Percentiles rank a stretch among this genome's conserved stretches.
Evolutionary conservation across 2,329 filamentous ascomycete genomes (phyloP).

Genomic region (Monilinia fructigena): DNA sequence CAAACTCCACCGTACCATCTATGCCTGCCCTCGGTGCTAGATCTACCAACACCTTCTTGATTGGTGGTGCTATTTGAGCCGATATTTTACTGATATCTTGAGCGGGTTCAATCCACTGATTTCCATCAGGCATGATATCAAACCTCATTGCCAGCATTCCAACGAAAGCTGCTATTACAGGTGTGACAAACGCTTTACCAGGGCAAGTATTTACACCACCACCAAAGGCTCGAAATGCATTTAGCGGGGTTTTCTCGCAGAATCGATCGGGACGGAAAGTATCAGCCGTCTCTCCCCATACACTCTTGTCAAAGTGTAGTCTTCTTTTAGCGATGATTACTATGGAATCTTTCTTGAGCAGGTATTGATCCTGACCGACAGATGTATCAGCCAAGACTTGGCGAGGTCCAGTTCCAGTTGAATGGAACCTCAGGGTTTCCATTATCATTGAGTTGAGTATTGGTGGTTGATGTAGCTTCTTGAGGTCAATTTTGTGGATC

Average conservation of each 20-base stretch:
- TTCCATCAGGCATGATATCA: constrained; percentile 4
- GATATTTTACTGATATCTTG: constrained; percentile 16
- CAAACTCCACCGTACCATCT: constrained; percentile 9
- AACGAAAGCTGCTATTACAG: background rate
- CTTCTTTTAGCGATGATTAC: constrained; percentile 10
- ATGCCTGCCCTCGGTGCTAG: background rate
- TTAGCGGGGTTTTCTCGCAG: background rate
- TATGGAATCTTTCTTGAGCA: constrained; percentile 16
- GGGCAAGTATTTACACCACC: constrained; percentile 19
- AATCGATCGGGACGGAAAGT: constrained; percentile 10
- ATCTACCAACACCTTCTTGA: constrained; percentile 10
- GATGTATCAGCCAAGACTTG: constrained; percentile 15
- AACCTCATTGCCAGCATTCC: constrained; percentile 18
- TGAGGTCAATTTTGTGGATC: constrained; percentile 4
- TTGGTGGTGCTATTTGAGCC: background rate
- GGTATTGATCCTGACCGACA: constrained; percentile 19
- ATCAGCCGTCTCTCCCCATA: constrained; percentile 11
- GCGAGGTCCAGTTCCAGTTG: constrained; percentile 10
- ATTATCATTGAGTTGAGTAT: background rate
- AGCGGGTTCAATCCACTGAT: constrained; percentile 7
- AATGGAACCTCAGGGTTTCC: constrained; percentile 12
- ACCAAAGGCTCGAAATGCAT: constrained; percentile 20
- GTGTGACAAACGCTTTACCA: constrained; percentile 1
- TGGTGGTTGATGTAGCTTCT: constrained; percentile 4
- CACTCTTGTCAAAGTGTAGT: constrained; percentile 17